Conservation (phyloP, 2,329 filamentous ascomycete genomes). For the Alternaria dauci region DNA sequence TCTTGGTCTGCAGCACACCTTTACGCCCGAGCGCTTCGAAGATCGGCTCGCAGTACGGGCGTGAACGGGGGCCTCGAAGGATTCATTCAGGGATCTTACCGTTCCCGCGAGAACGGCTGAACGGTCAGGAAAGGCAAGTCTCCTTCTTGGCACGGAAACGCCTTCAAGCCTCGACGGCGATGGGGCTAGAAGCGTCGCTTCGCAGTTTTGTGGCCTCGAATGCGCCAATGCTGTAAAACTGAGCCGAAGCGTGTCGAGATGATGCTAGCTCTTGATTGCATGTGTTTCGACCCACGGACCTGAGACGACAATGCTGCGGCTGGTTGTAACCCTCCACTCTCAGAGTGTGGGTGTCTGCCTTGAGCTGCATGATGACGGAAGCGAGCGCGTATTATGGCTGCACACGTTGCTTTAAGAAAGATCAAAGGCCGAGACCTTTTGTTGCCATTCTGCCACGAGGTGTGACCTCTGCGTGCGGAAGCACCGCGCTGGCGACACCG, state of each 20-base stretch:
- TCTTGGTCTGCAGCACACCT: slow-evolving; percentile 7
- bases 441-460: slow-evolving; percentile 36
- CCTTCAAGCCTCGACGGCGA: slow-evolving; percentile 11
- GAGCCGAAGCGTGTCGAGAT: slow-evolving; percentile 4
- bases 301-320: slow-evolving; percentile 22
- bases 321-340: slow-evolving; percentile 18
- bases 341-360: slow-evolving; percentile 28
- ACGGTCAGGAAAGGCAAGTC: slow-evolving; percentile 11
- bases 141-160: slow-evolving; percentile 16
- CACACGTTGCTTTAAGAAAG: slow-evolving; percentile 24
- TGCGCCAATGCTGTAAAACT: slow-evolving; percentile 4
- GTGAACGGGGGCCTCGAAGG: slow-evolving; percentile 15
- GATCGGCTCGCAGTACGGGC: slow-evolving; percentile 11
- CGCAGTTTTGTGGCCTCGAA: not conserved
- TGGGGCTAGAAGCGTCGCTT: slow-evolving; percentile 10
- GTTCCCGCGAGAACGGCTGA: slow-evolving; percentile 21
- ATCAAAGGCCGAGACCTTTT: slow-evolving; percentile 28
- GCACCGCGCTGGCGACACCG: slow-evolving; percentile 16
- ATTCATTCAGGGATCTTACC: slow-evolving; percentile 20
- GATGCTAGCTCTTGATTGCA: slow-evolving; percentile 20
- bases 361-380: slow-evolving; percentile 38
- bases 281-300: slow-evolving; percentile 21
- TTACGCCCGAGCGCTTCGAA: slow-evolving; percentile 19
- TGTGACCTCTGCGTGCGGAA: slow-evolving; percentile 22
- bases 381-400: slow-evolving; percentile 22